Evolutionary conservation across 2,329 filamentous ascomycete genomes (phyloP), one percentile per base, ranked within the genome.

Genomic region (Colletotrichum costaricense): DNA sequence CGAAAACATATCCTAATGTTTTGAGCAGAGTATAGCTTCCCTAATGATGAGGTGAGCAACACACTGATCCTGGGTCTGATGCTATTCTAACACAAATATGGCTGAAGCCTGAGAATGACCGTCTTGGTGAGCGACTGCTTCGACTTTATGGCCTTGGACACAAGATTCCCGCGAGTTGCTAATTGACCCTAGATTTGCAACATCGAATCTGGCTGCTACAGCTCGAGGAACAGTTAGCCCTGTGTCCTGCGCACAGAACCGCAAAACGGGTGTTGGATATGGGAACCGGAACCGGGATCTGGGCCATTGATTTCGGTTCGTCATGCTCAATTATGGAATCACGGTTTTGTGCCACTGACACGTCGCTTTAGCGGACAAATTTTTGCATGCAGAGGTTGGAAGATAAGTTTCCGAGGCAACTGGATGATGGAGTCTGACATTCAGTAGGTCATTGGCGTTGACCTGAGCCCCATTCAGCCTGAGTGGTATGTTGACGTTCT

Each of bases 261-360:
- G 62, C 80, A 9, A 63, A 72, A 9, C 80, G 78, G 5, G 78
- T 84, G 12, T 78, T 88, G 2, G 87, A 88, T 76, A 76, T 86
- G 52, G 86, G 86, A n/a, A 87, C 85, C 2, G 86, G 86, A 0
- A 88, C 86, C 11, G 86, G 85, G 11, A 77, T 81, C 9, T 85
- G 83, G 83, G 81, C 82, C 4, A 83, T 88, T 6, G 86, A 88
- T 63, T 83, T 86, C 73, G 85, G 78, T 78, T 54, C 30, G 33
- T 33, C 16, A 11, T 30, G 11, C 7, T 55, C n/a, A 55, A 12
- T 24, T 11, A 12, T 3, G 2, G 1, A 12, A 26, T n/a, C 11
- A 24, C n/a, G 11, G 24, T 7, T 24, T 26, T 1, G 24, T 19
- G 19, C 2, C 6, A 14, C 52, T 7, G 7, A 9, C 22, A 52